Evolutionary conservation across 2,329 filamentous ascomycete species (phyloP).

Genomic region (Penicillium italicum): DNA sequence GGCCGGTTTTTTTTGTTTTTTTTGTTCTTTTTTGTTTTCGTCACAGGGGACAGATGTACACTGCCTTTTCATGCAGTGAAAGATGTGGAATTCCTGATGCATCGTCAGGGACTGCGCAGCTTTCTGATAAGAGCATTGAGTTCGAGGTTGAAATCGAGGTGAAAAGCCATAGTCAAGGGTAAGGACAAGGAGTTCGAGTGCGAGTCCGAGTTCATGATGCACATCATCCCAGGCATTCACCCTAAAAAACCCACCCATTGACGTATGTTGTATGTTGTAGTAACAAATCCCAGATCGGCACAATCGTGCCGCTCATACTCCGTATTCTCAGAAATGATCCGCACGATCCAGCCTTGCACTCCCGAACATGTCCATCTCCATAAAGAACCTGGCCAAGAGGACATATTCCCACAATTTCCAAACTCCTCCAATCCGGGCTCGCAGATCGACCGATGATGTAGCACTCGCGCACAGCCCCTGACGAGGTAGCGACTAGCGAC

Average conservation of each 20-base stretch:
- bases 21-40: neutral
- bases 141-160: neutral
- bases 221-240: neutral
- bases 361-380: neutral
- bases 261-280: too few relatives aligned
- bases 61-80: neutral
- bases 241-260: neutral
- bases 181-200: neutral
- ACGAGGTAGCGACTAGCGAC: neutral
- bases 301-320: constrained; percentile 1
- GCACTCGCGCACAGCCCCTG: constrained; percentile 14
- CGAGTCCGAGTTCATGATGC: neutral
- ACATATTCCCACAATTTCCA: neutral
- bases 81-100: neutral
- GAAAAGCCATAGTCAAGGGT: too few relatives aligned
- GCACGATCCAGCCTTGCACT: neutral
- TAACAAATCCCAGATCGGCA: neutral
- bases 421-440: constrained; percentile 2
- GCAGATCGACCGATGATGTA: constrained; percentile 8
- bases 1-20: neutral
- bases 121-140: neutral
- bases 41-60: neutral
- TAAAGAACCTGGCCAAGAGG: neutral
- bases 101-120: neutral
- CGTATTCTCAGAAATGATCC: constrained; percentile 1